Evolutionary conservation across 2,329 filamentous ascomycete species (phyloP).

Genomic region (Geoglossum cookeanum): DNA sequence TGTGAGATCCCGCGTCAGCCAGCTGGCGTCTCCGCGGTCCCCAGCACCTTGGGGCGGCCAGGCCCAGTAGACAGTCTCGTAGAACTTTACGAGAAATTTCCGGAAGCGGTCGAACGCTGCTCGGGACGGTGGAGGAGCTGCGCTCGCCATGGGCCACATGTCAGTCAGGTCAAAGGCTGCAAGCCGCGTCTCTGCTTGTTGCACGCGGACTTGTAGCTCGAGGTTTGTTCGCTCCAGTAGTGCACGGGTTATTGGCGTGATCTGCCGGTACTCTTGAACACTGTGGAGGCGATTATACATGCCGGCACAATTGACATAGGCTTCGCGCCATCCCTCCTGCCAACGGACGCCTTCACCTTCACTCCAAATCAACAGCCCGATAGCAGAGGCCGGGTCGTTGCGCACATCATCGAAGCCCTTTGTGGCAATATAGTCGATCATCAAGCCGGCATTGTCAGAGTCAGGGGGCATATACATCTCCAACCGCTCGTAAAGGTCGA

Average conservation of each 20-base stretch:
- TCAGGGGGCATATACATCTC: conserved; percentile 36
- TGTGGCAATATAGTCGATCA: conserved; percentile 3
- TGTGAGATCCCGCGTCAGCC: conserved; percentile 8
- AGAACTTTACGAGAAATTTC: conserved; percentile 40
- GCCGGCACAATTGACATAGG: conserved; percentile 46
- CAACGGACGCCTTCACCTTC: conserved; percentile 42
- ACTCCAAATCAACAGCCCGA: conserved; percentile 44
- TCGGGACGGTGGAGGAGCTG: conserved; percentile 25
- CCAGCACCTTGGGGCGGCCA: conserved; percentile 35
- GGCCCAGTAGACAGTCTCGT: conserved; percentile 33
- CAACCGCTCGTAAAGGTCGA: conserved; percentile 41
- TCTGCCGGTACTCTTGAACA: conserved; percentile 12
- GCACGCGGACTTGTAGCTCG: conserved; percentile 41
- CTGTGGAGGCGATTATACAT: conserved; percentile 39
- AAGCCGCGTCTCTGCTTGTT: conserved; percentile 43
- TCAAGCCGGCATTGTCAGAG: conserved; percentile 9
- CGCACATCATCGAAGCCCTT: conserved; percentile 43
- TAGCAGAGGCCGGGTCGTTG: conserved; percentile 37
- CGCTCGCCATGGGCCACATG: conserved; percentile 30
- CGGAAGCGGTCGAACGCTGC: conserved; percentile 40
- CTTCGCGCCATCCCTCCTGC: conserved; percentile 48
- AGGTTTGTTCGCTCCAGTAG: conserved; percentile 32
- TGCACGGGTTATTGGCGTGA: conserved; percentile 42
- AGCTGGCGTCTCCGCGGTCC: neutral
- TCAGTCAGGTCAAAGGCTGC: conserved; percentile 39